Evolutionary conservation across 495 filamentous ascomycete genomes (phyloP).

Genomic region (Aspergillus incahuasiensis): DNA sequence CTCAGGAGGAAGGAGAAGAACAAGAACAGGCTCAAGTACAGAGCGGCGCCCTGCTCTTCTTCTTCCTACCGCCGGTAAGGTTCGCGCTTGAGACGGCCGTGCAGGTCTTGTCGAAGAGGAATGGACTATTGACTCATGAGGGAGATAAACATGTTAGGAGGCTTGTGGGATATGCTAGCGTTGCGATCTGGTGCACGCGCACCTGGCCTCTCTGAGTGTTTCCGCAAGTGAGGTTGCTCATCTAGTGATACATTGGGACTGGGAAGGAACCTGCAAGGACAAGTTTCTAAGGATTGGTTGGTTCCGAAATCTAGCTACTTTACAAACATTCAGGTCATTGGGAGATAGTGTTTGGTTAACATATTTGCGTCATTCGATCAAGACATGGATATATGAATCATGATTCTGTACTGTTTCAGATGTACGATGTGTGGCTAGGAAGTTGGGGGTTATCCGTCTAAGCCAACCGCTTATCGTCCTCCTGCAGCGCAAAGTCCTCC

Average conservation of each 20-base stretch:
- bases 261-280: too few relatives aligned
- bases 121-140: neutral
- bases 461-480: conserved; percentile 22
- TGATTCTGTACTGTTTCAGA: too few relatives aligned
- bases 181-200: neutral
- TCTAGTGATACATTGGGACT: too few relatives aligned
- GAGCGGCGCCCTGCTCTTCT: neutral
- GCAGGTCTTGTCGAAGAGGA: neutral
- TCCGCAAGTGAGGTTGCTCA: neutral
- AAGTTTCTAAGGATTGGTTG: too few relatives aligned
- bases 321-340: too few relatives aligned
- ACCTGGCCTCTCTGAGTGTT: conserved; percentile 2
- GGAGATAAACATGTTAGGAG: neutral
- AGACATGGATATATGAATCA: too few relatives aligned
- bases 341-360: too few relatives aligned
- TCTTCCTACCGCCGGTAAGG: neutral
- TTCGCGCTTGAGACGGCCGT: neutral
- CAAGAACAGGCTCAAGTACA: neutral
- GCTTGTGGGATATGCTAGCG: neutral
- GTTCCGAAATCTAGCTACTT: too few relatives aligned
- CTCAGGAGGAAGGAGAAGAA: too few relatives aligned
- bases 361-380: too few relatives aligned
- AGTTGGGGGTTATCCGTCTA: too few relatives aligned
- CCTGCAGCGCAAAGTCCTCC: conserved; percentile 30
- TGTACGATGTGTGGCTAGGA: too few relatives aligned